phyloP scores from a whole-genome alignment of 83 land plant genomes.

The Thuja plicata region DNA sequence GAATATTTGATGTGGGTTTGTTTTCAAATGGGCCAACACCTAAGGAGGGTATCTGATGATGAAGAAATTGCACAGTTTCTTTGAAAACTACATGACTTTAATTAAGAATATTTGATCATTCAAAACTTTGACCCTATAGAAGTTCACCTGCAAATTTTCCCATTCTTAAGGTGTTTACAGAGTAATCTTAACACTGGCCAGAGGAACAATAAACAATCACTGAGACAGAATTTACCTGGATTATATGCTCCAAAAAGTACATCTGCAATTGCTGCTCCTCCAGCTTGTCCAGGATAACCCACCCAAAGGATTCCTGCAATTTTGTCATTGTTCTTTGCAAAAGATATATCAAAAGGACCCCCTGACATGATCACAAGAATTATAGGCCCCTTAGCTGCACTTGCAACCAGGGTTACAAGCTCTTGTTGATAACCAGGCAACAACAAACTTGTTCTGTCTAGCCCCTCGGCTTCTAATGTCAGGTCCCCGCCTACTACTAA shows the following conservation, averaged over 20 bases:
- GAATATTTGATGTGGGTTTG: not conserved
- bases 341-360: constrained; percentile 73
- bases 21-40: not conserved
- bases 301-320: constrained; percentile 73
- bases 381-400: constrained; percentile 65
- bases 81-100: too few species aligned
- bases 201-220: not conserved
- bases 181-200: too few species aligned
- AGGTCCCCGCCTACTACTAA: constrained; percentile 41
- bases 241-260: constrained; percentile 63
- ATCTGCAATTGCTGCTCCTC: constrained; percentile 84
- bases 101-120: too few species aligned
- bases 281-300: constrained; percentile 87
- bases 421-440: constrained; percentile 42
- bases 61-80: too few species aligned
- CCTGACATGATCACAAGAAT: constrained; percentile 86
- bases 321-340: constrained; percentile 47
- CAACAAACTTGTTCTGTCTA: constrained; percentile 45
- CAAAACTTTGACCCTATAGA: too few species aligned
- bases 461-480: constrained; percentile 32
- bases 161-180: not conserved
- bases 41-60: too few species aligned
- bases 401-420: constrained; percentile 43
- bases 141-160: too few species aligned
- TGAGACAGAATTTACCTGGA: constrained; percentile 53